phyloP scores from a whole-genome alignment of 2,329 filamentous ascomycete species.

The Penicillium capsulatum region DNA sequence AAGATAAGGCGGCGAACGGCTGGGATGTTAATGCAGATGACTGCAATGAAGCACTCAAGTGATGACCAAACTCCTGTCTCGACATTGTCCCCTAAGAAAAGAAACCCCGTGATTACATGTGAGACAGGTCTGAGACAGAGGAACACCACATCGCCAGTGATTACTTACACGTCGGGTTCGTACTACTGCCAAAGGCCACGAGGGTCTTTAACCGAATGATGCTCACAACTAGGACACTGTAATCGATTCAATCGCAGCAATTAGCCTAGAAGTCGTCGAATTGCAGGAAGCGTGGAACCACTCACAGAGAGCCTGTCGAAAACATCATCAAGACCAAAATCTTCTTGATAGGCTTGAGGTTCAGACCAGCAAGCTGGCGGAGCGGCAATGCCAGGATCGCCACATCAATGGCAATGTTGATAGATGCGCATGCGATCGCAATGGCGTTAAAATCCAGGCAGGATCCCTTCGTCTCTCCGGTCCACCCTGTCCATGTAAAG shows the following conservation, averaged over 20 bases:
- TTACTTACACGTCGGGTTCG: conserved; percentile 36
- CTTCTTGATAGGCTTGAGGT: conserved; percentile 29
- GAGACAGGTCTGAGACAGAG: too few relatives aligned
- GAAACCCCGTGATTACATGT: too few relatives aligned
- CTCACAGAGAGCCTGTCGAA: conserved; percentile 36
- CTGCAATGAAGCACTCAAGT: conserved; percentile 29
- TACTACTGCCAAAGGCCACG: conserved; percentile 40
- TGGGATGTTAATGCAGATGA: conserved; percentile 32
- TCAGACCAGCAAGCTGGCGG: conserved; percentile 24
- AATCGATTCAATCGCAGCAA: too few relatives aligned
- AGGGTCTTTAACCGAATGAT: conserved; percentile 44
- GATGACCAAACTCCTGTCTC: conserved; percentile 30
- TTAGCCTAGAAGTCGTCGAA: too few relatives aligned
- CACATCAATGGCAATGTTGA: conserved; percentile 33
- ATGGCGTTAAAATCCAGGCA: conserved; percentile 39
- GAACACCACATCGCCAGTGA: too few relatives aligned
- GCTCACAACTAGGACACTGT: conserved; percentile 46
- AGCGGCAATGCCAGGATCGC: conserved; percentile 30
- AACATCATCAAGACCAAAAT: conserved; percentile 36
- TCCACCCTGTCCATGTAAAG: conserved; percentile 43
- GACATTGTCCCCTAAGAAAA: conserved; percentile 34
- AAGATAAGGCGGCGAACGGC: conserved; percentile 38
- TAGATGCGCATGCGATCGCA: conserved; percentile 33
- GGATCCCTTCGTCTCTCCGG: conserved; percentile 30
- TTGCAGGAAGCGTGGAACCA: too few relatives aligned